Evolutionary conservation across 768 basidiomycete species (phyloP).

Genomic region (Mycena belliarum): DNA sequence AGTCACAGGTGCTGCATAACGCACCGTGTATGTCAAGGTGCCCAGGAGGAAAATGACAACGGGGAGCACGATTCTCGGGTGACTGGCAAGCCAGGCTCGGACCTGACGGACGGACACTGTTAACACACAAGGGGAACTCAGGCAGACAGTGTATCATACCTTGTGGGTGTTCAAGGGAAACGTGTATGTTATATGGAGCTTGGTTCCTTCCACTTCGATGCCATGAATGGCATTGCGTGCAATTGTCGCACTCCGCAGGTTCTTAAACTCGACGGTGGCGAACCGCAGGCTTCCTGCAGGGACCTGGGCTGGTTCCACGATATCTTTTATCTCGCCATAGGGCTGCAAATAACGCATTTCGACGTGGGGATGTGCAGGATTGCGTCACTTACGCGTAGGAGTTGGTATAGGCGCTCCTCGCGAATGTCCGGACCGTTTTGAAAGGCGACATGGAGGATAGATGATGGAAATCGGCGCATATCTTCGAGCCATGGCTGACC

Average conservation of each 20-base stretch:
- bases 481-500: slow-evolving; percentile 90
- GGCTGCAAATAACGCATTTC: slow-evolving; percentile 54
- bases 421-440: slow-evolving; percentile 80
- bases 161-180: slow-evolving; percentile 24
- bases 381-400: slow-evolving; percentile 63
- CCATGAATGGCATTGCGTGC: slow-evolving; percentile 85
- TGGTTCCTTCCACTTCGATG: slow-evolving; percentile 35
- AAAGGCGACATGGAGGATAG: slow-evolving; percentile 74
- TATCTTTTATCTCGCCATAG: slow-evolving; percentile 76
- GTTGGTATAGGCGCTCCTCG: slow-evolving; percentile 76
- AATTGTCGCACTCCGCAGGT: slow-evolving; percentile 68
- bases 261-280: slow-evolving; percentile 61
- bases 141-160: slow-evolving; percentile 38
- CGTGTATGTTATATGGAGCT: slow-evolving; percentile 7
- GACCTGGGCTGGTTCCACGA: slow-evolving; percentile 59
- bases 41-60: slow-evolving; percentile 87
- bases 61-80: slow-evolving; percentile 84
- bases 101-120: slow-evolving; percentile 29
- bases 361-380: neutral
- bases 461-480: slow-evolving; percentile 78
- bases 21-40: slow-evolving; percentile 82
- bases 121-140: neutral
- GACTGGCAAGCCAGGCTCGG: slow-evolving; percentile 80
- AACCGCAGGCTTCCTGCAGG: slow-evolving; percentile 69
- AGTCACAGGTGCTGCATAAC: slow-evolving; percentile 30